phyloP scores from a whole-genome alignment of 371 early-diverging fungal species.

The Circinella umbellata region DNA sequence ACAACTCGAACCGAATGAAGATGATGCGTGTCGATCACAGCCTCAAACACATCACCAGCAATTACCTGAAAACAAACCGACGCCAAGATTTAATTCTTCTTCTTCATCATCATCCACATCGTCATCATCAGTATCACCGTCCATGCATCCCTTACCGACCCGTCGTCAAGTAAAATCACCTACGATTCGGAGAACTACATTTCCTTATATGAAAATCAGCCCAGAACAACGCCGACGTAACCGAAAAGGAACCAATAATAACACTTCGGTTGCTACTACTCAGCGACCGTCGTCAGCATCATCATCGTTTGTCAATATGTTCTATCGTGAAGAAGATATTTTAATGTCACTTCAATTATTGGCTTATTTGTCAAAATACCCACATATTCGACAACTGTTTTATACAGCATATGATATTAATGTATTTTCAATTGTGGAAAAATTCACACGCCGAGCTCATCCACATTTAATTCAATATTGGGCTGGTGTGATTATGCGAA shows the following conservation, averaged over 20 bases:
- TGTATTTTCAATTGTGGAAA: slow-evolving; percentile 78
- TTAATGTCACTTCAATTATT: slow-evolving; percentile 83
- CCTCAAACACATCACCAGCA: slow-evolving; percentile 1
- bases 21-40: slow-evolving; percentile 10
- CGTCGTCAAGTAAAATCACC: slow-evolving; percentile 1
- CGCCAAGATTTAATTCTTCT: neutral
- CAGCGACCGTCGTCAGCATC: slow-evolving; percentile 14
- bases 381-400: slow-evolving; percentile 69
- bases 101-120: neutral
- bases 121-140: neutral
- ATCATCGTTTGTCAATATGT: slow-evolving; percentile 42
- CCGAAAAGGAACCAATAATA: slow-evolving; percentile 29
- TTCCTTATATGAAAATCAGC: slow-evolving; percentile 44
- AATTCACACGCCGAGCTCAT: slow-evolving; percentile 67
- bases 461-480: slow-evolving; percentile 73
- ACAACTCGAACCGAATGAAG: slow-evolving; percentile 7
- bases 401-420: slow-evolving; percentile 64
- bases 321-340: slow-evolving; percentile 84
- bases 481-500: slow-evolving; percentile 83
- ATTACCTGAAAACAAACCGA: neutral
- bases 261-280: slow-evolving; percentile 15
- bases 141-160: slow-evolving; percentile 23
- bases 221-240: slow-evolving; percentile 38
- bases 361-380: slow-evolving; percentile 90
- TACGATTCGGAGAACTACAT: slow-evolving; percentile 35